A percentile compares a stretch with the other conserved stretches of the same genome.
Conservation (phyloP, 106 monocot genomes). For the Amphibolis antarctica region DNA sequence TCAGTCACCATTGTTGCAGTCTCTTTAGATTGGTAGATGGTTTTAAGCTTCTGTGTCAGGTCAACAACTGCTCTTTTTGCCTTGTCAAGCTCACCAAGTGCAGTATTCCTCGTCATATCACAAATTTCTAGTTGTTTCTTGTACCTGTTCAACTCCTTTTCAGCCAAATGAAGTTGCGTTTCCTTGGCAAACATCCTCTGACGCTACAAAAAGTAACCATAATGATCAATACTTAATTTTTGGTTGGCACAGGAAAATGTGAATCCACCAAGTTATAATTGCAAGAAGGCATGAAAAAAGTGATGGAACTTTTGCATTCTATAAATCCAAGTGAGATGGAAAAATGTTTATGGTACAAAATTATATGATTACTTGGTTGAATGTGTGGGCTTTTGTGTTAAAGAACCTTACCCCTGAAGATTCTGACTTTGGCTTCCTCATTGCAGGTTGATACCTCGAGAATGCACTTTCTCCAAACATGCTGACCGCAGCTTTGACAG, state of each 20-base stretch:
- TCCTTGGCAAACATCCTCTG: slow-evolving; percentile 11
- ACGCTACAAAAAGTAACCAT: background rate
- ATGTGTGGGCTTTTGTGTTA: background rate
- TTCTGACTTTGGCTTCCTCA: slow-evolving; percentile 32
- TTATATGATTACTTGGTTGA: background rate
- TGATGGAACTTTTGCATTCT: too few species aligned
- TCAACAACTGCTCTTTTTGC: slow-evolving; percentile 6
- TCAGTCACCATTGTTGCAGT: background rate
- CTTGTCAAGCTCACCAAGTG: slow-evolving; percentile 12
- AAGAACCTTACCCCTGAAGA: slow-evolving; percentile 20
- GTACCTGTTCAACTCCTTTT: slow-evolving; percentile 14
- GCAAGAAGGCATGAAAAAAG: too few species aligned
- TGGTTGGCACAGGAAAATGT: too few species aligned
- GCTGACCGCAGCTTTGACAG: slow-evolving; percentile 79
- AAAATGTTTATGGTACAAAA: too few species aligned
- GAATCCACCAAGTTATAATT: too few species aligned
- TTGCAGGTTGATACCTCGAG: slow-evolving; percentile 27
- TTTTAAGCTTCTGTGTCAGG: slow-evolving; percentile 10
- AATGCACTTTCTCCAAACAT: slow-evolving; percentile 59
- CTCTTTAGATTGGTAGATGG: slow-evolving; percentile 9
- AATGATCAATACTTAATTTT: background rate
- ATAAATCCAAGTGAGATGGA: too few species aligned
- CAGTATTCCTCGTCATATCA: slow-evolving; percentile 9
- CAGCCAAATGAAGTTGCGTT: slow-evolving; percentile 20
- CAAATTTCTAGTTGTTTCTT: slow-evolving; percentile 12